phyloP scores from a whole-genome alignment of 192 early-diverging fungal genomes.

The Coemansia sp. region DNA sequence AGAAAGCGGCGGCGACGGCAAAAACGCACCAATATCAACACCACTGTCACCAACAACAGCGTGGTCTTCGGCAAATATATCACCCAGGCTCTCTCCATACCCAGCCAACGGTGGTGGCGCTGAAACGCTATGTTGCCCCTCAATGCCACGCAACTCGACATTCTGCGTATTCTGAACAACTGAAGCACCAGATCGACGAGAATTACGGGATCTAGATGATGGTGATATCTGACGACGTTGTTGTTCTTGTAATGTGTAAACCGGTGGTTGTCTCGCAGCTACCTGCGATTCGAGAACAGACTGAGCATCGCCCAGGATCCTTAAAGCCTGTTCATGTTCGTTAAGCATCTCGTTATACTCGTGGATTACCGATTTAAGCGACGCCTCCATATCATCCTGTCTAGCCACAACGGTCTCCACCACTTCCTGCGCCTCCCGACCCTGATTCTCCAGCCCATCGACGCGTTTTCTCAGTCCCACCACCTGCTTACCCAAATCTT shows the following conservation, averaged over 20 bases:
- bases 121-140: neutral
- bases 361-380: conserved; percentile 15
- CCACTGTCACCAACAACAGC: neutral
- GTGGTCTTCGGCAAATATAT: conserved; percentile 39
- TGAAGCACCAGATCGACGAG: neutral
- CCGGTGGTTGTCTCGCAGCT: neutral
- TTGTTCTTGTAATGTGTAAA: neutral
- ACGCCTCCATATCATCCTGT: conserved; percentile 17
- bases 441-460: neutral
- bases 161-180: neutral
- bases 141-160: neutral
- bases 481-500: conserved; percentile 2
- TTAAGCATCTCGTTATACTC: conserved; percentile 42
- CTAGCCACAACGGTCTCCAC: conserved; percentile 5
- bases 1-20: conserved; percentile 27
- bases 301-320: conserved; percentile 27
- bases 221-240: neutral
- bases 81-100: conserved; percentile 28
- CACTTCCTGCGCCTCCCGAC: conserved; percentile 19
- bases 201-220: neutral
- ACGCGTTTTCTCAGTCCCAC: neutral
- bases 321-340: conserved; percentile 45
- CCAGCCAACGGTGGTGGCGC: neutral
- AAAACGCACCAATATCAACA: neutral
- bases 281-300: conserved; percentile 26